Conservation (phyloP, 768 basidiomycete genomes). For the Xerocomellus chrysenteron region DNA sequence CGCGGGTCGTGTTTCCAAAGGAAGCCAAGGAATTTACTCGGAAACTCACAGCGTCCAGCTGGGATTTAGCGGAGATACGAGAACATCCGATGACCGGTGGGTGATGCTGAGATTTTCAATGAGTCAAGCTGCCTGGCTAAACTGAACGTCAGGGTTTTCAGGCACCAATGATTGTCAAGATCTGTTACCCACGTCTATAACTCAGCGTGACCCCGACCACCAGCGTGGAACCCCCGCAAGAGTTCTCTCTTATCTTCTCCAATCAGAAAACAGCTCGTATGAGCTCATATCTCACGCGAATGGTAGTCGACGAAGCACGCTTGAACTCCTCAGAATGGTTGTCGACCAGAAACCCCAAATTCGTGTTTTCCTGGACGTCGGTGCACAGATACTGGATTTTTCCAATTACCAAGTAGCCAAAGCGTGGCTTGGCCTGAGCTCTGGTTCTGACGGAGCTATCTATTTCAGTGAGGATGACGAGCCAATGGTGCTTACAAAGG, state of each 20-base stretch:
- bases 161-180: too few relatives aligned
- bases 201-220: too few relatives aligned
- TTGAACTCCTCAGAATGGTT: not conserved
- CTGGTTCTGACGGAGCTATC: not conserved
- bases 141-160: too few relatives aligned
- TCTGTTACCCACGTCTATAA: too few relatives aligned
- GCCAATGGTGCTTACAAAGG: conserved; percentile 32
- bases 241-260: conserved; percentile 24
- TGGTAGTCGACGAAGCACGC: not conserved
- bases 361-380: not conserved
- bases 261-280: conserved; percentile 39
- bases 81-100: too few relatives aligned
- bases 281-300: conserved; percentile 2
- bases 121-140: too few relatives aligned
- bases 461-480: conserved; percentile 5
- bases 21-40: too few relatives aligned
- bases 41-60: too few relatives aligned
- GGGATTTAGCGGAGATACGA: too few relatives aligned
- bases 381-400: not conserved
- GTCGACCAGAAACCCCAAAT: not conserved
- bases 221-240: conserved; percentile 38
- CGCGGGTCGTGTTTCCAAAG: not conserved
- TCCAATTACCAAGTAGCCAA: conserved; percentile 23
- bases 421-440: conserved; percentile 8
- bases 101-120: too few relatives aligned